Conservation (phyloP, 306 rosid species). For the Lathyrus sativus region DNA sequence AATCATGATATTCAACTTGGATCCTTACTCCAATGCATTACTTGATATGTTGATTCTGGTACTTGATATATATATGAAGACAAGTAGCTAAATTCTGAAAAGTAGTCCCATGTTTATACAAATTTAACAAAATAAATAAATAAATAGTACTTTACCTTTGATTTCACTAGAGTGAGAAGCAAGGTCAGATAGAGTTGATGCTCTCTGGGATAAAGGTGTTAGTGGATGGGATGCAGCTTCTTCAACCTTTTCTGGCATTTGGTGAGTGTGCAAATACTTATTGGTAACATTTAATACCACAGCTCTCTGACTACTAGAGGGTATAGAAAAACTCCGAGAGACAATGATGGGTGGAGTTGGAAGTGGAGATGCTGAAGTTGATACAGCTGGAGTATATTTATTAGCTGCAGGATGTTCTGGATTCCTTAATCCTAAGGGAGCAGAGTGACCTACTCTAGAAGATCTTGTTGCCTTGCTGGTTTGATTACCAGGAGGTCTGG, state of each 20-base stretch:
- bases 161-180: slow-evolving; percentile 63
- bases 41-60: slow-evolving; percentile 1
- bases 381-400: slow-evolving; percentile 56
- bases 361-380: slow-evolving; percentile 80
- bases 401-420: slow-evolving; percentile 49
- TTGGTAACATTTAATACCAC: slow-evolving; percentile 60
- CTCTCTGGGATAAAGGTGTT: slow-evolving; percentile 62
- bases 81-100: slow-evolving; percentile 13
- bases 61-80: slow-evolving; percentile 3
- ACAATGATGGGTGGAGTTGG: slow-evolving; percentile 74
- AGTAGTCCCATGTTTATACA: slow-evolving; percentile 15
- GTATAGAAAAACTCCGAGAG: slow-evolving; percentile 85
- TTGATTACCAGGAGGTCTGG: slow-evolving; percentile 77
- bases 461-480: slow-evolving; percentile 51
- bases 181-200: slow-evolving; percentile 51
- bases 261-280: slow-evolving; percentile 67
- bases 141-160: slow-evolving; percentile 52
- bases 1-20: slow-evolving; percentile 6
- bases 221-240: slow-evolving; percentile 72
- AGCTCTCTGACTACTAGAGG: slow-evolving; percentile 74
- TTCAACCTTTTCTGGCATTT: slow-evolving; percentile 55
- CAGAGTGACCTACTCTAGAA: slow-evolving; percentile 68
- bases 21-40: slow-evolving; percentile 1
- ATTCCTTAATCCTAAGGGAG: slow-evolving; percentile 65
- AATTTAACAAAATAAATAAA: slow-evolving; percentile 28